Conservation (phyloP, 2,329 filamentous ascomycete genomes). For the Rhytidhysteron rufulum region DNA sequence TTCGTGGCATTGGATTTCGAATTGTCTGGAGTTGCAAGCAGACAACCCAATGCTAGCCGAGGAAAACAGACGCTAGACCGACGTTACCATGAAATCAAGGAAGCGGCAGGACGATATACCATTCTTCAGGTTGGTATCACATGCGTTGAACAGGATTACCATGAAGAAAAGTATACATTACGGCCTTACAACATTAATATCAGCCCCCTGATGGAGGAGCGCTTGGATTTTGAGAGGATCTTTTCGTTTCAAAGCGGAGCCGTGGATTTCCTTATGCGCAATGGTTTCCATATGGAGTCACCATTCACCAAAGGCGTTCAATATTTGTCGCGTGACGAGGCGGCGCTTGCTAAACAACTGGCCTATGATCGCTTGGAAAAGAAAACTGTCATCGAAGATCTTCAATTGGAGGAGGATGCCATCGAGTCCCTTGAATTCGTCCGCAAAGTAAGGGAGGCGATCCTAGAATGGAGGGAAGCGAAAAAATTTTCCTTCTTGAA, state of each 20-base stretch:
- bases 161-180: constrained; percentile 48
- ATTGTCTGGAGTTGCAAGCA: constrained; percentile 58
- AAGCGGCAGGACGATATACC: constrained; percentile 59
- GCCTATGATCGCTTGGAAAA: constrained; percentile 40
- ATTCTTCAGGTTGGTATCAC: constrained; percentile 66
- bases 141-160: constrained; percentile 56
- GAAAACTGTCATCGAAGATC: constrained; percentile 33
- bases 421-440: constrained; percentile 52
- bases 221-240: constrained; percentile 56
- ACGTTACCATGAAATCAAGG: constrained; percentile 58
- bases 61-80: constrained; percentile 54
- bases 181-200: constrained; percentile 64
- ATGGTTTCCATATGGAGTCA: constrained; percentile 56
- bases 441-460: constrained; percentile 40
- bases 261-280: constrained; percentile 56
- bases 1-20: constrained; percentile 66
- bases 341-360: constrained; percentile 44
- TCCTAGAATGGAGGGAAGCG: constrained; percentile 45
- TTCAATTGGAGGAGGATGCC: constrained; percentile 52
- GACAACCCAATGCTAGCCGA: constrained; percentile 32
- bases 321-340: constrained; percentile 61
- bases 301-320: constrained; percentile 56
- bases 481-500: constrained; percentile 17
- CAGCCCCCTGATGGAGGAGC: constrained; percentile 52
- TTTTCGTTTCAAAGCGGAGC: constrained; percentile 58